Evolutionary conservation across 2,329 filamentous ascomycete genomes (phyloP).

Genomic region (Sarocladium brachiariae): DNA sequence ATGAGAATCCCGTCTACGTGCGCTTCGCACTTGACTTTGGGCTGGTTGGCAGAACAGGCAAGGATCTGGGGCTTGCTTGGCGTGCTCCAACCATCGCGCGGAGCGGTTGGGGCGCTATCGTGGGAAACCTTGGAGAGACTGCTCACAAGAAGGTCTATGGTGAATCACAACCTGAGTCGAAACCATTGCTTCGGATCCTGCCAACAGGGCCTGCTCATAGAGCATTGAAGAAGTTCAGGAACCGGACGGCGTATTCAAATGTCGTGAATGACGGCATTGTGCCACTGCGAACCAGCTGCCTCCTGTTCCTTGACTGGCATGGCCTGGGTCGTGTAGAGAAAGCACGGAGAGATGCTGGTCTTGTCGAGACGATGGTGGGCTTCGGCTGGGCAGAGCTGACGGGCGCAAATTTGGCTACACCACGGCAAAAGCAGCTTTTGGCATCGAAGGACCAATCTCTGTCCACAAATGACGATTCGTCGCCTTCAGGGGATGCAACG

Average conservation of each 20-base stretch:
- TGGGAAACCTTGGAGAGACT: constrained; percentile 71
- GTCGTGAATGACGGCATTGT: constrained; percentile 98
- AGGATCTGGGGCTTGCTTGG: constrained; percentile 94
- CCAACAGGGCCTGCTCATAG: constrained; percentile 87
- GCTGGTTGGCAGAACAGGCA: constrained; percentile 88
- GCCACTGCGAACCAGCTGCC: constrained; percentile 84
- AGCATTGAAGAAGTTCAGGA: constrained; percentile 80
- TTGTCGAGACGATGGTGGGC: constrained; percentile 86
- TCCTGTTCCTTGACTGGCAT: constrained; percentile 96
- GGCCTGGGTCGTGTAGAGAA: constrained; percentile 91
- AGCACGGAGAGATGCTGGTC: constrained; percentile 80
- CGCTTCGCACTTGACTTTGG: constrained; percentile 96
- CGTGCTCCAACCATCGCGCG: constrained; percentile 76
- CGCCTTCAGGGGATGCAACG: constrained; percentile 28
- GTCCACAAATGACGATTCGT: constrained; percentile 26
- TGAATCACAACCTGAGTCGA: constrained; percentile 67
- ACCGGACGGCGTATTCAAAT: constrained; percentile 90
- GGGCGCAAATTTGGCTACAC: constrained; percentile 50
- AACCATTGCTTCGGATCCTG: constrained; percentile 80
- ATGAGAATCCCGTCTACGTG: constrained; percentile 96
- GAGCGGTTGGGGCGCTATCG: constrained; percentile 83
- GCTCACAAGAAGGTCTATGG: constrained; percentile 52
- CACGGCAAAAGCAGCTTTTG: constrained; percentile 35
- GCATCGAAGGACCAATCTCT: neutral
- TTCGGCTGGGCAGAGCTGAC: constrained; percentile 95